Conservation (phyloP, 176 grass and related monocot genomes). For the Aegilops bicornis region DNA sequence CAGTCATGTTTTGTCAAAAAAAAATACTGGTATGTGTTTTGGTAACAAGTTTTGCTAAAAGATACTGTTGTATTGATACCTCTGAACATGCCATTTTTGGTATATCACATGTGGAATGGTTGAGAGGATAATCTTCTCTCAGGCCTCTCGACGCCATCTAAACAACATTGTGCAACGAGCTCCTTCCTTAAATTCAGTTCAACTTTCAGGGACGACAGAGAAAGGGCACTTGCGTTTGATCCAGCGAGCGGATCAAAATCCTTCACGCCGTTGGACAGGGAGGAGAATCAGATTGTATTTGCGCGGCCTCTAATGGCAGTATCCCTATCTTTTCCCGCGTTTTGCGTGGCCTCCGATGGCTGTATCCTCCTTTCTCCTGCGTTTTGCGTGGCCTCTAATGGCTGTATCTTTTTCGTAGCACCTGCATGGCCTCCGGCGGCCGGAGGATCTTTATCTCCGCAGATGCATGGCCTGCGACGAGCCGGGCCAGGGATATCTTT, state of each 20-base stretch:
- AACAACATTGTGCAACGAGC: too few species aligned
- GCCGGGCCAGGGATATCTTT: neutral
- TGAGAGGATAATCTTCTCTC: neutral
- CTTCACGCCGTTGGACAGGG: neutral
- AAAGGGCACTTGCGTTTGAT: neutral
- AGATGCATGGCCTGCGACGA: neutral
- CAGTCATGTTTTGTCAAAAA: too few species aligned
- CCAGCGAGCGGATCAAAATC: neutral
- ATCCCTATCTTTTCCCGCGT: neutral
- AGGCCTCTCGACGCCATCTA: neutral
- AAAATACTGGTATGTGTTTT: too few species aligned
- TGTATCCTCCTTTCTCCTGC: neutral
- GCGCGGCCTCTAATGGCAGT: neutral
- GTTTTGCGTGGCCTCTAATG: too few species aligned
- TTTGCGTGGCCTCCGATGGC: neutral
- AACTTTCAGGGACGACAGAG: neutral
- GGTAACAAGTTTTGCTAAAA: neutral
- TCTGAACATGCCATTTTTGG: neutral
- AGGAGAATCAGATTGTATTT: conserved; percentile 19
- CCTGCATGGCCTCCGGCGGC: neutral
- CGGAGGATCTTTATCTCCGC: neutral
- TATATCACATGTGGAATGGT: neutral
- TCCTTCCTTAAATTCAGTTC: neutral
- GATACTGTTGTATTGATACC: neutral
- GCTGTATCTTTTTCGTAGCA: neutral